These are phyloP conservation scores for Ceriops zippeliana DNA, from an alignment of 345 rosid species.

Conservation along the genomic window DNA sequence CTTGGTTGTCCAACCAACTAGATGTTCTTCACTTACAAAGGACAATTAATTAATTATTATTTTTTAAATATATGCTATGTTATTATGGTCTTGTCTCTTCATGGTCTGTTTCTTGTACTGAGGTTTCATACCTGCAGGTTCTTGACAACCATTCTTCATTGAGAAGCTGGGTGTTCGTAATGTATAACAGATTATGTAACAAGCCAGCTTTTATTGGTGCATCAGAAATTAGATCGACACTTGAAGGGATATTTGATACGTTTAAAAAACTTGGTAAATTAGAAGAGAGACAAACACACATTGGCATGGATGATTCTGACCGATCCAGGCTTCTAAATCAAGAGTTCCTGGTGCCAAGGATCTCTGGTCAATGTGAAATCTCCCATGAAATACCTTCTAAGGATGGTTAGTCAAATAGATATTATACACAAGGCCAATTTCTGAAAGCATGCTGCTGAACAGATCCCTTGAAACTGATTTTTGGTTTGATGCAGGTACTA, in stretches of 20 bases:
- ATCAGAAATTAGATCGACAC: slow-evolving; percentile 44
- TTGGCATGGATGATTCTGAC: slow-evolving; percentile 55
- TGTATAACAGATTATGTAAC: slow-evolving; percentile 52
- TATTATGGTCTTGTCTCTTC: no score
- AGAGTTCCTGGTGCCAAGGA: slow-evolving; percentile 26
- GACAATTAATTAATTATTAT: no score
- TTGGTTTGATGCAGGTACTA: slow-evolving; percentile 48
- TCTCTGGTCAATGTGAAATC: slow-evolving; percentile 33
- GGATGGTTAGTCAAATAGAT: slow-evolving; percentile 23
- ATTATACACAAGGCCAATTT: slow-evolving; percentile 34
- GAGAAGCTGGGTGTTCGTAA: slow-evolving; percentile 61
- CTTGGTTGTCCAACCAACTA: not conserved
- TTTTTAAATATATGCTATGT: no score
- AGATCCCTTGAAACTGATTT: slow-evolving; percentile 37
- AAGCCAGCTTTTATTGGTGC: slow-evolving; percentile 44
- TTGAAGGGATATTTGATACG: slow-evolving; percentile 54
- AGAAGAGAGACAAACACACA: slow-evolving; percentile 49
- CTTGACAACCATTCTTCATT: slow-evolving; percentile 53
- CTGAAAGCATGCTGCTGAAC: slow-evolving; percentile 33
- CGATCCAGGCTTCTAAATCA: slow-evolving; percentile 27
- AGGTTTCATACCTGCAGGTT: slow-evolving; percentile 45
- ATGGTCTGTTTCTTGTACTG: not conserved
- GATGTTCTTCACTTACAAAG: not conserved
- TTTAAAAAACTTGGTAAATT: slow-evolving; percentile 37
- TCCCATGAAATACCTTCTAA: slow-evolving; percentile 30